A percentile compares a stretch with the other conserved stretches of the same genome.
Conservation (phyloP, 169 alveolate genomes). For the Babesia bovis region DNA sequence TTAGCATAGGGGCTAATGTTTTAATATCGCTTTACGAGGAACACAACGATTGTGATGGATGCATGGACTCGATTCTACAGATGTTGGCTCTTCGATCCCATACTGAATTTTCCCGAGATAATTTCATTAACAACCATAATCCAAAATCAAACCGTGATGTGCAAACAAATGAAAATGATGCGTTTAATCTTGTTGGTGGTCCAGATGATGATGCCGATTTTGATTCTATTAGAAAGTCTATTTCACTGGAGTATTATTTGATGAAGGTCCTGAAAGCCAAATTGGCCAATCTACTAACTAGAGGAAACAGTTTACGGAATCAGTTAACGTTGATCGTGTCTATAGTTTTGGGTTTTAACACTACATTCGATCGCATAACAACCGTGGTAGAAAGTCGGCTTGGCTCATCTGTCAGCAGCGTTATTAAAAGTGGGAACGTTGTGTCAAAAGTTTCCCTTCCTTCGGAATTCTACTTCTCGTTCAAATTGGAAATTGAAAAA, state of each 20-base stretch:
- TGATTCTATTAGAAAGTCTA: not conserved
- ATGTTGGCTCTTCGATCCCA: constrained; percentile 11
- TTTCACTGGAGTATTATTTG: constrained; percentile 24
- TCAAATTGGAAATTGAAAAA: too few relatives aligned
- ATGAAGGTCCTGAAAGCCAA: not conserved
- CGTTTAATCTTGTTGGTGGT: too few relatives aligned
- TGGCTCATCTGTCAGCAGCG: not conserved
- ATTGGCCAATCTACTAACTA: not conserved
- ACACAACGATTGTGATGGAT: not conserved
- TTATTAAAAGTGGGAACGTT: not conserved
- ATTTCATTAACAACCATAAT: not conserved
- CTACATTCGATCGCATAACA: constrained; percentile 2
- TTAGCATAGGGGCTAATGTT: not conserved
- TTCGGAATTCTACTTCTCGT: too few relatives aligned
- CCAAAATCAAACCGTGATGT: not conserved
- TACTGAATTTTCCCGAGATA: not conserved
- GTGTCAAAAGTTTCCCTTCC: too few relatives aligned
- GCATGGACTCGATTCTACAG: constrained; percentile 23
- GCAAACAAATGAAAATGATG: too few relatives aligned
- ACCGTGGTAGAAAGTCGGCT: not conserved
- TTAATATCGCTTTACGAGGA: not conserved
- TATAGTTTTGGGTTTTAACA: not conserved
- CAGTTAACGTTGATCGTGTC: not conserved
- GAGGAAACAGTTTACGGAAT: not conserved
- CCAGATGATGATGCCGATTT: not conserved